phyloP scores from a whole-genome alignment of 1,284 basidiomycete species.

The Malassezia sp. region DNA sequence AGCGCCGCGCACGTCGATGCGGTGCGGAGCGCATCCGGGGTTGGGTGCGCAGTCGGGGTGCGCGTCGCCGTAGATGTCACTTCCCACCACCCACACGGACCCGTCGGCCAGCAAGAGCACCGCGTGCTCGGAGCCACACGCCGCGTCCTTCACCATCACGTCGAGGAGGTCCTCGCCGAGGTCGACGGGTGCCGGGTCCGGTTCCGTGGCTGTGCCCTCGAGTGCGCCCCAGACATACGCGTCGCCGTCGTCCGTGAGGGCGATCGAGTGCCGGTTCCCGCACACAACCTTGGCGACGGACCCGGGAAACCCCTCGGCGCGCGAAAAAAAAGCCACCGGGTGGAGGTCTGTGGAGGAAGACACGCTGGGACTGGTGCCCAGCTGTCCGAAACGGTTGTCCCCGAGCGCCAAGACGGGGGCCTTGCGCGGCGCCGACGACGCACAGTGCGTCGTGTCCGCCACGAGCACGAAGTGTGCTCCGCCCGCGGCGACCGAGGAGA shows the following conservation, averaged over 20 bases:
- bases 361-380: background rate
- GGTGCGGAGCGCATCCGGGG: background rate
- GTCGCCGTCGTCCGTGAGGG: background rate
- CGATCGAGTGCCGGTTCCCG: conserved; percentile 3
- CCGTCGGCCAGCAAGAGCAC: conserved; percentile 1
- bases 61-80: background rate
- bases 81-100: background rate
- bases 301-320: background rate
- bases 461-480: conserved; percentile 7
- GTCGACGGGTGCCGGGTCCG: too few species aligned
- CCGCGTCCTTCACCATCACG: too few species aligned
- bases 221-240: conserved; percentile 6
- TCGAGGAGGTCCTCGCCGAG: background rate
- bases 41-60: background rate
- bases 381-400: conserved; percentile 9
- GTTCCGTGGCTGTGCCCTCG: too few species aligned
- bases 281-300: background rate
- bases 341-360: background rate
- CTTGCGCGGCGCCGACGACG: background rate
- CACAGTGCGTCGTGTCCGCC: background rate
- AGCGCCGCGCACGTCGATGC: background rate
- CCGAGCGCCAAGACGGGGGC: background rate
- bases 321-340: conserved; percentile 1
- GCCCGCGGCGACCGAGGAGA: background rate
- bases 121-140: background rate